These are phyloP conservation scores for Aspergillus alliaceus DNA, from an alignment of 2,329 filamentous ascomycete species.

Conservation along the genomic window DNA sequence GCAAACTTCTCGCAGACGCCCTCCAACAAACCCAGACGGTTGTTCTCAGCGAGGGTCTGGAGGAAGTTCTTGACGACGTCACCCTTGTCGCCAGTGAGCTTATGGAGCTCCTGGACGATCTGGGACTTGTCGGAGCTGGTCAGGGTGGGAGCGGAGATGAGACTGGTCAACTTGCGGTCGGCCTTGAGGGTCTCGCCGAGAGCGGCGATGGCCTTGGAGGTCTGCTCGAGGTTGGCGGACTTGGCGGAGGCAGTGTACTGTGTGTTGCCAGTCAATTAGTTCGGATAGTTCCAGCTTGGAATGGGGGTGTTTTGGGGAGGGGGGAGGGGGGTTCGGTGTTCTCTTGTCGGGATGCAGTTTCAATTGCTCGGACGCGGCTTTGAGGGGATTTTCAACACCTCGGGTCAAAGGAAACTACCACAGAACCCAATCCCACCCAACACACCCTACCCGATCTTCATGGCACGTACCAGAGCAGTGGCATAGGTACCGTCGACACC, in stretches of 20 bases:
- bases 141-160: constrained; percentile 81
- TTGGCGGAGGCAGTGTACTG: constrained; percentile 97
- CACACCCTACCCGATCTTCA: background rate
- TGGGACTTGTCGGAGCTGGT: constrained; percentile 75
- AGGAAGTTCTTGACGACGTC: constrained; percentile 95
- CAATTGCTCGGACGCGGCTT: constrained; percentile 4
- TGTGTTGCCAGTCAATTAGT: constrained; percentile 9
- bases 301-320: background rate
- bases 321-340: background rate
- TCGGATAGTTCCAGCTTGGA: background rate
- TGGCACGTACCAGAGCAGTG: constrained; percentile 82
- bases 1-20: constrained; percentile 84
- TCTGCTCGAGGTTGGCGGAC: constrained; percentile 78
- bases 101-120: constrained; percentile 84
- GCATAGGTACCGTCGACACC: constrained; percentile 98
- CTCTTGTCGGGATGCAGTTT: background rate
- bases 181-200: constrained; percentile 73
- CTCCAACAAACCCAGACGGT: constrained; percentile 80
- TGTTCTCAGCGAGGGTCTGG: constrained; percentile 87
- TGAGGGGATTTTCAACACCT: constrained; percentile 11
- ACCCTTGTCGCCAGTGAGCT: constrained; percentile 73
- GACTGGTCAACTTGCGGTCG: constrained; percentile 75
- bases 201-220: constrained; percentile 73
- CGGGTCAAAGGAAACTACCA: constrained; percentile 18
- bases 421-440: background rate